Evolutionary conservation across 1,284 basidiomycete species (phyloP), one percentile per base, ranked within the genome.

Genomic region (Ustanciosporium gigantosporum): DNA sequence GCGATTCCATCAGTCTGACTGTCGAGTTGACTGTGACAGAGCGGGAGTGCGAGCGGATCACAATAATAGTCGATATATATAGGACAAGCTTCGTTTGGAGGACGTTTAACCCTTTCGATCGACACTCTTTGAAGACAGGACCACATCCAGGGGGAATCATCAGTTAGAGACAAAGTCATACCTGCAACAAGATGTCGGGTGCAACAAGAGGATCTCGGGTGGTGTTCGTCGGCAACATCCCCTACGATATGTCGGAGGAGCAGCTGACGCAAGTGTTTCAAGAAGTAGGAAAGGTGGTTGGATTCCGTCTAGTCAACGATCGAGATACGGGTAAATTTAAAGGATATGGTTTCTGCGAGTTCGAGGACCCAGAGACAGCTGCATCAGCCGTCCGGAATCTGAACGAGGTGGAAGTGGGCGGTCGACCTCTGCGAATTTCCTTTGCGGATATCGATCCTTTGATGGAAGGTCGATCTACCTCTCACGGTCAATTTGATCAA

Each of bases 301-400:
- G 68, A 2, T 74, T 77, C 50, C 60, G 70, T 32, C 57, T 75
- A 24, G 93, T 97, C 42, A 96, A 92, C 80, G 94, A 98, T 81
- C 83, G 90, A 68, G 89, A 91, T 51, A 95, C 92, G 16, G 92
- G 93, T 47, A 91, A 94, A 79, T 90, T 92, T 39, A 91, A 90
- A 80, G 94, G 95, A 14, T 98, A 95, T 77, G 94, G 93, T 13
- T 96, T 96, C 78, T 93, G 92, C 81, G 91, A 95, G 83, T 96
- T 91, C 78, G 87, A 89, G 71, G 94, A 98, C 79, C 88, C 93
- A 75, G 91, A 95, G 79, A 97, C 93, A 7, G 88, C 88, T 2
- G 79, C 83, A 14, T 90, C 88, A 25, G 90, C 90, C 29, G 88
- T 92, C 29, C 85, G 90, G 62, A 92, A 92, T 76, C 82, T 92